phyloP scores from a whole-genome alignment of 164 flowering plant species.

The Paratinospora sagittata region DNA sequence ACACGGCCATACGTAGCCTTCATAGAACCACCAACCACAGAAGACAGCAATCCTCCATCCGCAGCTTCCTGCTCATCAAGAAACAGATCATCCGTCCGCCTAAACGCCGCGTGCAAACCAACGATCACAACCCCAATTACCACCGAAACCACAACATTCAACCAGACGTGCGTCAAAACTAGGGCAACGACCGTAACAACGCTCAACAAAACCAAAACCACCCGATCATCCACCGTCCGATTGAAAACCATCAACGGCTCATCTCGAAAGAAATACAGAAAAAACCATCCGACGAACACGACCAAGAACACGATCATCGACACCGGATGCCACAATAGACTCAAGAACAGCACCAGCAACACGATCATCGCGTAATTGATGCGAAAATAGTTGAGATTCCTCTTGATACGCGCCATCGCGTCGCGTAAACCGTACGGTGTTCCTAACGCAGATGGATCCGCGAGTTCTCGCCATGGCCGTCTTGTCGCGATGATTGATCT shows the following conservation, averaged over 20 bases:
- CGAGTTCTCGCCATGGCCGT: constrained; percentile 54
- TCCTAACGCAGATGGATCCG: constrained; percentile 30
- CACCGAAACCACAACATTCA: constrained; percentile 37
- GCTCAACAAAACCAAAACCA: constrained; percentile 28
- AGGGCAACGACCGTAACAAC: constrained; percentile 40
- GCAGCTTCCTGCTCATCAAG: constrained; percentile 22
- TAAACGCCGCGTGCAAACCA: constrained; percentile 46
- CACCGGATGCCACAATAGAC: constrained; percentile 56
- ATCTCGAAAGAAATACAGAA: constrained; percentile 50
- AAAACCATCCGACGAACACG: constrained; percentile 47
- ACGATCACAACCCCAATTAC: constrained; percentile 36
- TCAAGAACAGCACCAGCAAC: constrained; percentile 39
- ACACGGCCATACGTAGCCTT: constrained; percentile 12
- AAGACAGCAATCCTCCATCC: constrained; percentile 29
- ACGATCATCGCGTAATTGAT: constrained; percentile 48
- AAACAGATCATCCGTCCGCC: constrained; percentile 44
- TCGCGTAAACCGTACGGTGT: constrained; percentile 48
- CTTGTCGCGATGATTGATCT: constrained; percentile 22
- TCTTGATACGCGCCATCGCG: constrained; percentile 39
- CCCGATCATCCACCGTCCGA: constrained; percentile 39
- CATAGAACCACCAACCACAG: constrained; percentile 25
- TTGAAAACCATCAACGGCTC: constrained; percentile 39
- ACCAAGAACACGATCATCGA: constrained; percentile 46
- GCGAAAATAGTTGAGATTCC: constrained; percentile 49
- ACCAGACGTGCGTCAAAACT: constrained; percentile 40